phyloP scores from a whole-genome alignment of 2,329 filamentous ascomycete species.

The Coleophoma eucalyptorum region DNA sequence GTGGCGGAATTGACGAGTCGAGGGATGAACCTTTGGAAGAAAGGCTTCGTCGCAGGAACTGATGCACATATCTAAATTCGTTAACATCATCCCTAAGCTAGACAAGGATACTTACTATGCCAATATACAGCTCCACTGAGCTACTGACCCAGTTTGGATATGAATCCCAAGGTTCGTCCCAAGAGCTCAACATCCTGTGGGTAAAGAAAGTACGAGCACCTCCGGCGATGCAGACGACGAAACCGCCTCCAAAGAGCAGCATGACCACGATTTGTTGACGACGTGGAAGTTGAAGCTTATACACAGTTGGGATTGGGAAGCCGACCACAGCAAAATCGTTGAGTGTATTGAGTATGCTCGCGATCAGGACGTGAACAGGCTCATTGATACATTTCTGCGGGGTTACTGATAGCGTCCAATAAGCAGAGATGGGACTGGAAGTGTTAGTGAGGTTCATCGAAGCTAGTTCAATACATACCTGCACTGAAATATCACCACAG shows the following conservation, averaged over 20 bases:
- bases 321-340: conserved; percentile 51
- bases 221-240: conserved; percentile 36
- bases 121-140: conserved; percentile 36
- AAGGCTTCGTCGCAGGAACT: conserved; percentile 34
- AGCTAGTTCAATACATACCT: conserved; percentile 23
- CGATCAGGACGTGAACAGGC: conserved; percentile 44
- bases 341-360: conserved; percentile 54
- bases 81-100: background rate
- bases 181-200: conserved; percentile 19
- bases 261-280: conserved; percentile 43
- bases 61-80: conserved; percentile 10
- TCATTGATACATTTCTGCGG: conserved; percentile 42
- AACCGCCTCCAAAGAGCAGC: conserved; percentile 43
- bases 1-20: conserved; percentile 1
- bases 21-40: conserved; percentile 26
- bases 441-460: conserved; percentile 8
- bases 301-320: conserved; percentile 43
- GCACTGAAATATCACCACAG: conserved; percentile 35
- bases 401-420: conserved; percentile 29
- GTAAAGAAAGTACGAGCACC: conserved; percentile 31
- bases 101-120: conserved; percentile 18
- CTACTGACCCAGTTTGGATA: conserved; percentile 29
- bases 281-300: conserved; percentile 38
- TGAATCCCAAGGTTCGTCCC: conserved; percentile 31
- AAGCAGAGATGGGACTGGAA: conserved; percentile 30